Base-by-base conservation (phyloP, 345 rosid species). In the Angophora floribunda region DNA sequence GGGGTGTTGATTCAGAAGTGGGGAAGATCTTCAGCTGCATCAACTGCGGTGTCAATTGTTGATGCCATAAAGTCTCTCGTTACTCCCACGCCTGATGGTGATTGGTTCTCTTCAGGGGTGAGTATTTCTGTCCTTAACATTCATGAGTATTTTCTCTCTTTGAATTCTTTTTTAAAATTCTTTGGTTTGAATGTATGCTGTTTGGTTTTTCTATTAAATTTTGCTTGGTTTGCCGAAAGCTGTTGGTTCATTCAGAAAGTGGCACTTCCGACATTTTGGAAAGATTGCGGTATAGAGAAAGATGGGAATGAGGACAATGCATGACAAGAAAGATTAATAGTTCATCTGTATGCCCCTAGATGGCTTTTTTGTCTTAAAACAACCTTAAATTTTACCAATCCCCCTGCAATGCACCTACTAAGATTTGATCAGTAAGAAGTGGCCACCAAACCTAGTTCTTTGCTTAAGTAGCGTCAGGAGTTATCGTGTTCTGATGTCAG, bases 11-110 rank as follows among this genome's bases (percentile, higher is more conserved):
- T 98, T 91, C 85, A 98, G 94, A 98, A 98, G 92, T 98, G 99
- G 99, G 99, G 99, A 90, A 93, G 99, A 92, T 98, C 99, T 61
- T 98, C 99, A 28, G 99, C 99, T 88, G 99, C 99, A 87, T 98
- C 99, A 86, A 98, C 99, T 21, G 94, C 99, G 61, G 95, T 98
- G 61, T 98, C 99, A 84, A 95, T 97, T 84, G 98, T 86, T 88
- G 99, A 98, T 88, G 98, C 98, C 88, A 96, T 98, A 13, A 98
- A 94, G 92, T 96, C 99, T 79, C 95, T 98, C 30, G 90, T 95
- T 53, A 95, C 95, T 92, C 99, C 99, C 57, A 98, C 99, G 15
- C 96, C 98, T 6, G 95, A 95, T 93, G 99, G 99, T 87, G 99
- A 98, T 86, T 98, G 99, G 98, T 98, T 98, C 92, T 97, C 99